A percentile compares a stretch with the other conserved stretches of the same genome.
Evolutionary conservation across 2,329 filamentous ascomycete genomes (phyloP).

Genomic region (Ustilaginoidea virens): DNA sequence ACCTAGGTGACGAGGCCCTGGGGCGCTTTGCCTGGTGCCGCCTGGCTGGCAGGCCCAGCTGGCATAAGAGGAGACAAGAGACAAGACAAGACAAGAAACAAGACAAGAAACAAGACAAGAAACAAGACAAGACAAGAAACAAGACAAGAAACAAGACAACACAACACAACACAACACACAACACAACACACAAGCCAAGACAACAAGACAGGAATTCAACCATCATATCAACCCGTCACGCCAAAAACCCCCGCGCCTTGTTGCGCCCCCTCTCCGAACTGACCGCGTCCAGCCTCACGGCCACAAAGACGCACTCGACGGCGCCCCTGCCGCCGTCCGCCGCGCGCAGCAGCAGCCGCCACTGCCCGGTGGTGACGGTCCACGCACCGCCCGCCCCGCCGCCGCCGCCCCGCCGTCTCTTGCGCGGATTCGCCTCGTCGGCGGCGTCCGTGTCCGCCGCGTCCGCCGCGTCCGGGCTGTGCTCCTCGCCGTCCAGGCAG

Average conservation of each 20-base stretch:
- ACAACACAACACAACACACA: background rate
- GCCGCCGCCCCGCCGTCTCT: slow-evolving; percentile 28
- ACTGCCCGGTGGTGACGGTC: slow-evolving; percentile 54
- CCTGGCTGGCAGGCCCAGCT: no score
- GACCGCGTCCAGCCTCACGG: slow-evolving; percentile 61
- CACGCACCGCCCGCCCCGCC: slow-evolving; percentile 28
- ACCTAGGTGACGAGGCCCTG: no score
- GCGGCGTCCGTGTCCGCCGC: slow-evolving; percentile 14
- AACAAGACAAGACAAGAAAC: no score
- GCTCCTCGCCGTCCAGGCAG: slow-evolving; percentile 39
- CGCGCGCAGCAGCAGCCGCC: slow-evolving; percentile 51
- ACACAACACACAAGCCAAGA: no score
- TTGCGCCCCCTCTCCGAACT: slow-evolving; percentile 54
- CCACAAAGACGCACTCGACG: slow-evolving; percentile 58
- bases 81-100: no score
- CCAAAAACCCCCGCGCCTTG: slow-evolving; percentile 45
- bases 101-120: no score
- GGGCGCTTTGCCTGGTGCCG: no score
- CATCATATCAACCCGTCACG: no score
- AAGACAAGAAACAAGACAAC: background rate
- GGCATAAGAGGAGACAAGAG: no score
- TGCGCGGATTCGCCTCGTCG: slow-evolving; percentile 21
- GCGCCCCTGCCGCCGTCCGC: slow-evolving; percentile 31
- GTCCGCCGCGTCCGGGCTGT: slow-evolving; percentile 13
- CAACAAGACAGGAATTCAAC: no score